Conservation (phyloP, 192 early-diverging fungal genomes). For the Coemansia sp. region DNA sequence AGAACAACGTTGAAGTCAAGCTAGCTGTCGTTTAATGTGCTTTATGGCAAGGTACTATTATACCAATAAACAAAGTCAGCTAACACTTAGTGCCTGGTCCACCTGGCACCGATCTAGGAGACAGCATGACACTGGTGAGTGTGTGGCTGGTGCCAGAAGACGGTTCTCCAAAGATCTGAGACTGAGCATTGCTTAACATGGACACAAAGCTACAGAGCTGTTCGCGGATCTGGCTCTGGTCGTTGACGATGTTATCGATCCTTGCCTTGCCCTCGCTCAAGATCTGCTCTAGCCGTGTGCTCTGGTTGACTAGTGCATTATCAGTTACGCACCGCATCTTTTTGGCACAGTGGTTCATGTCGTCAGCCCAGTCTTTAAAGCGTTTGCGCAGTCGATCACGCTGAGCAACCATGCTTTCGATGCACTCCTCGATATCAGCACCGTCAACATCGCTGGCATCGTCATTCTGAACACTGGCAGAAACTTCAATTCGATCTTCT, state of each 20-base stretch:
- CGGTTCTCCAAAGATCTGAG: constrained; percentile 35
- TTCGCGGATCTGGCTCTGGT: constrained; percentile 34
- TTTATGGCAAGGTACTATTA: neutral
- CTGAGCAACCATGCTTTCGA: constrained; percentile 30
- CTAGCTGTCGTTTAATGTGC: constrained; percentile 46
- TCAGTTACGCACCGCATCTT: constrained; percentile 37
- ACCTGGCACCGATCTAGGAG: neutral
- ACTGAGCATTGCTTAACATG: constrained; percentile 45
- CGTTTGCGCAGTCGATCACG: constrained; percentile 49
- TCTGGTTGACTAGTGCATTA: constrained; percentile 55
- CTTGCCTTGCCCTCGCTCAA: constrained; percentile 33
- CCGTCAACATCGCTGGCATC: constrained; percentile 4
- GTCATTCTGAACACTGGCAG: neutral
- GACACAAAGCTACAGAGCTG: constrained; percentile 49
- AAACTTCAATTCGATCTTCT: neutral
- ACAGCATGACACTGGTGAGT: neutral
- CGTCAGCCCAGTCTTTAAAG: constrained; percentile 49
- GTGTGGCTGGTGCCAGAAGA: neutral
- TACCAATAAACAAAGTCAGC: neutral
- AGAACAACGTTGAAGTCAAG: constrained; percentile 61
- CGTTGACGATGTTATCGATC: constrained; percentile 33
- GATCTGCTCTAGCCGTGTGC: constrained; percentile 39
- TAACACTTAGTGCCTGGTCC: neutral
- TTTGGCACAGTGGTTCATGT: constrained; percentile 24
- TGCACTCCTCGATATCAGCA: constrained; percentile 25